Conservation (phyloP, 192 early-diverging fungal genomes). For the Podila clonocystis region DNA sequence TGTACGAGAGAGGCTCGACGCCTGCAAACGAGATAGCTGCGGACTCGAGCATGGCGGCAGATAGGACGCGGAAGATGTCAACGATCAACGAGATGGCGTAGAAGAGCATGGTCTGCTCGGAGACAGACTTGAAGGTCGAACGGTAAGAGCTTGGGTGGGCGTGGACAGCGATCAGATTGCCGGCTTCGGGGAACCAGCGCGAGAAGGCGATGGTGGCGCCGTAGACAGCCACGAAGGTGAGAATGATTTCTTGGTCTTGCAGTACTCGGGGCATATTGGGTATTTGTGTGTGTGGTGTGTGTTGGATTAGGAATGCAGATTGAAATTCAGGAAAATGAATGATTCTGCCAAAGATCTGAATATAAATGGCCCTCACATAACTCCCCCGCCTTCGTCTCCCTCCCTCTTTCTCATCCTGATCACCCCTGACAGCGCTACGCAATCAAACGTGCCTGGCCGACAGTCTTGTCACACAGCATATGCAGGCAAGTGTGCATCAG, state of each 20-base stretch:
- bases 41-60: slow-evolving; percentile 31
- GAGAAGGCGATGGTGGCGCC: slow-evolving; percentile 30
- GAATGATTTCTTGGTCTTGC: slow-evolving; percentile 40
- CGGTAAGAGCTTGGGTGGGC: slow-evolving; percentile 35
- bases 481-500: no score
- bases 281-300: not conserved
- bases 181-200: slow-evolving; percentile 39
- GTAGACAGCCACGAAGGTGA: slow-evolving; percentile 33
- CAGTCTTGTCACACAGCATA: no score
- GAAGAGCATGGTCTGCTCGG: slow-evolving; percentile 11
- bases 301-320: not conserved
- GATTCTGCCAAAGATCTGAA: slow-evolving; percentile 1
- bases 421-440: no score
- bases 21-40: slow-evolving; percentile 41
- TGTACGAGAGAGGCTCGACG: slow-evolving; percentile 33
- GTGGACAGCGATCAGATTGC: slow-evolving; percentile 26
- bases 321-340: not conserved
- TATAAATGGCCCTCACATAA: no score
- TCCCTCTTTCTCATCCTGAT: no score
- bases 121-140: slow-evolving; percentile 20
- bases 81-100: slow-evolving; percentile 25
- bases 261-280: slow-evolving; percentile 42
- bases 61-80: slow-evolving; percentile 31
- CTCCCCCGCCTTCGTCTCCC: no score
- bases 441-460: no score